A percentile compares a stretch with the other conserved stretches of the same genome.
Evolutionary conservation across 2,329 filamentous ascomycete genomes (phyloP).

Genomic region (Colletotrichum sp.): DNA sequence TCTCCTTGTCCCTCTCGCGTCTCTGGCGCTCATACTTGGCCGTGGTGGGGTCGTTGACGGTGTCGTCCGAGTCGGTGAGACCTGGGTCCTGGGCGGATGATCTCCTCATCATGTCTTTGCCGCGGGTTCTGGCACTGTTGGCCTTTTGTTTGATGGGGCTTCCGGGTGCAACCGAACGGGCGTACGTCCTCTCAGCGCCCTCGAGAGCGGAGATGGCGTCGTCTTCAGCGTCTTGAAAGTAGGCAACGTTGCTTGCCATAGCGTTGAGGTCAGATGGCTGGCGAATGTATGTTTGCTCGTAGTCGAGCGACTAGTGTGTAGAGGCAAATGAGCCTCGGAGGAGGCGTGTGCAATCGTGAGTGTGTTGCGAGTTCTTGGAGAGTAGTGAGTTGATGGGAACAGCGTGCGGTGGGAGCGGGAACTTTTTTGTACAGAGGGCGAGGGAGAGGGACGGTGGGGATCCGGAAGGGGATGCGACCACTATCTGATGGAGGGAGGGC

Average conservation of each 20-base stretch:
- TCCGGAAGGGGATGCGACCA: slow-evolving; percentile 19
- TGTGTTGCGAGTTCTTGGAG: slow-evolving; percentile 9
- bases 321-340: slow-evolving; percentile 19
- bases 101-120: slow-evolving; percentile 36
- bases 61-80: slow-evolving; percentile 48
- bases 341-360: slow-evolving; percentile 18
- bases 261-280: slow-evolving; percentile 18
- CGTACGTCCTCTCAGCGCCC: slow-evolving; percentile 45
- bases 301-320: slow-evolving; percentile 9
- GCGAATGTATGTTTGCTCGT: not conserved
- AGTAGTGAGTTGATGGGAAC: slow-evolving; percentile 2
- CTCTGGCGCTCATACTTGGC: slow-evolving; percentile 33
- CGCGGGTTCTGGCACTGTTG: slow-evolving; percentile 55
- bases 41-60: slow-evolving; percentile 38
- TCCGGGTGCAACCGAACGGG: slow-evolving; percentile 46
- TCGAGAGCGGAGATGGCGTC: slow-evolving; percentile 48
- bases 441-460: slow-evolving; percentile 11
- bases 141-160: slow-evolving; percentile 53
- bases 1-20: not conserved
- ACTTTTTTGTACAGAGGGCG: slow-evolving; percentile 23
- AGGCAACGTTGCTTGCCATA: slow-evolving; percentile 49
- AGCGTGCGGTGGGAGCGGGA: slow-evolving; percentile 17
- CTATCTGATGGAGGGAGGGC: slow-evolving; percentile 21
- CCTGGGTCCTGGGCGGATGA: slow-evolving; percentile 37
- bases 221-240: slow-evolving; percentile 58